Base-by-base conservation (phyloP, 345 rosid genomes). In the Limnanthes douglasii region DNA sequence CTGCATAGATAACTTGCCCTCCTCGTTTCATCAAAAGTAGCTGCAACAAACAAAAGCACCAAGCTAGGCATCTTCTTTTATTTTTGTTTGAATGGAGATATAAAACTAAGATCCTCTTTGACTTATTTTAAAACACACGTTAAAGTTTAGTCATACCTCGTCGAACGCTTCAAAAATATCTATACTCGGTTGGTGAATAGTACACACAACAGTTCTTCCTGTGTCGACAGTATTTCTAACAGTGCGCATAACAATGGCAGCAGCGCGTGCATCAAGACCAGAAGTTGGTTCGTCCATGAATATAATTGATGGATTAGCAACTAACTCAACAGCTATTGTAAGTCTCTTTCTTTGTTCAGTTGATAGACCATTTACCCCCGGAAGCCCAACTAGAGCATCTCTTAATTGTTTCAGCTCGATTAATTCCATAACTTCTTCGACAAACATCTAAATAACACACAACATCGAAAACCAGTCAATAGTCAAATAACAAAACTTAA, bases 231-330 rank as follows among this genome's bases (percentile, higher is more conserved):
- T 86, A 39, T 86, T 80, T 50, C 96, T 81, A 18, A 86, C 92
- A 1, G 96, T 75, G 2, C 96, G 83, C 94, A 86, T 81, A 40
- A 86, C 96, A 45, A 86, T 78, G 5, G 96, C 96, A 0, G 96
- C 96, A 19, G 94, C 94, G 68, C 96, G 66, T 10, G 96, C 94
- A 63, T 80, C 94, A 40, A 86, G 94, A 33, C 96, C 96, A 34
- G 96, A 74, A 11, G 96, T 80, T 6, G 96, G 96, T 45, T 85
- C 96, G 29, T 85, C 96, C 96, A 85, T 85, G 69, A 85, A 85
- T 52, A 85, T 77, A 35, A 85, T 80, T 4, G 96, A 85, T 2
- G 96, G 96, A 30, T 85, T 86, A 41, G 96, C 90, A 33, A 86
- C 96, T 41, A 86, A 56, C 51, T 86, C 96, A 18, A 86, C 96